Conservation (phyloP, 2,329 filamentous ascomycete genomes). For the Fusarium sp. region DNA sequence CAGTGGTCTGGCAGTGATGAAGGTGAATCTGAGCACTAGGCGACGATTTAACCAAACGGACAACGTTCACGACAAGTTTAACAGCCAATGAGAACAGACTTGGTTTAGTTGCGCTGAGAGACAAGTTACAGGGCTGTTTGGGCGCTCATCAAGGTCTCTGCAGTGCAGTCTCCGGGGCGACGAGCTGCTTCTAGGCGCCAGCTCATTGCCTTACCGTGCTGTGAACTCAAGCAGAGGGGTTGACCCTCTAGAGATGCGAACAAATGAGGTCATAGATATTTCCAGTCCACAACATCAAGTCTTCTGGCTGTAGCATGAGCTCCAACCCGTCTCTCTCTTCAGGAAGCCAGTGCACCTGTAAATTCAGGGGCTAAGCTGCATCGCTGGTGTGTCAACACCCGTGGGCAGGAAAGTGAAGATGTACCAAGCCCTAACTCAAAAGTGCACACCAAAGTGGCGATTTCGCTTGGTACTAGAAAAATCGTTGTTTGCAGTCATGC, state of each 20-base stretch:
- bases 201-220: neutral
- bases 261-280: neutral
- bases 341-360: neutral
- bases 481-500: neutral
- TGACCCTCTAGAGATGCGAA: neutral
- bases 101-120: neutral
- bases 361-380: neutral
- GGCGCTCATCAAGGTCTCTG: neutral
- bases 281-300: neutral
- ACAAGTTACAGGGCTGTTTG: neutral
- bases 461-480: neutral
- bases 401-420: neutral
- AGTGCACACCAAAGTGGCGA: neutral
- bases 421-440: neutral
- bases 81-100: too few relatives aligned
- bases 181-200: constrained; percentile 18
- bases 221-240: neutral
- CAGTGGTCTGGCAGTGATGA: neutral
- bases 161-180: neutral
- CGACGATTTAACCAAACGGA: constrained; percentile 10
- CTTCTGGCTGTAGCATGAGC: neutral
- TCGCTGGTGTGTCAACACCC: neutral
- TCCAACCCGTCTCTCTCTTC: neutral
- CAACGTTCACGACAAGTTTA: neutral
- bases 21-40: neutral